phyloP scores from a whole-genome alignment of 495 filamentous ascomycete species.

The Penicillium daleae region DNA sequence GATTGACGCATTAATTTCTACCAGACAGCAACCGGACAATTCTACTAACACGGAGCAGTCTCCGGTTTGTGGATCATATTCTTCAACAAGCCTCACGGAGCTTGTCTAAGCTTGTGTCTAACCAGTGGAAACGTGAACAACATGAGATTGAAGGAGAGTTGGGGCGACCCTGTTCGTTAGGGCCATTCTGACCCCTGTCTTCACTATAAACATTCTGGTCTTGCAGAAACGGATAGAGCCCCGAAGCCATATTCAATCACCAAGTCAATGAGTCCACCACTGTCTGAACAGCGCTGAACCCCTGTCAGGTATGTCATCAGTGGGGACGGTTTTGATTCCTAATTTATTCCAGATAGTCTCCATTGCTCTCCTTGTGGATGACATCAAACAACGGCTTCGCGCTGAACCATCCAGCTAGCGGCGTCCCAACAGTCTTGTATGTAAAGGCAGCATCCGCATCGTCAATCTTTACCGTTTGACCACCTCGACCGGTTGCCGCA shows the following conservation, averaged over 20 bases:
- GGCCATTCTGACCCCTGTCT: neutral
- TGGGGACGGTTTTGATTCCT: neutral
- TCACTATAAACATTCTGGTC: neutral
- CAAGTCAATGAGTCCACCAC: neutral
- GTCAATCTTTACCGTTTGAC: constrained; percentile 65
- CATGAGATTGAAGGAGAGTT: neutral
- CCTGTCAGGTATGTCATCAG: neutral
- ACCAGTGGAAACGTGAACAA: neutral
- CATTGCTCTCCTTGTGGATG: constrained; percentile 65
- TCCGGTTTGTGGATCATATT: neutral
- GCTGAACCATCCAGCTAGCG: constrained; percentile 68
- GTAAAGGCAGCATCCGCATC: constrained; percentile 71
- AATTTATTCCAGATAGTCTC: constrained; percentile 56
- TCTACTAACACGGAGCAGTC: neutral
- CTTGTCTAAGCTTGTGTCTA: neutral
- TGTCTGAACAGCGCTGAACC: neutral
- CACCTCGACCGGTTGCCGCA: constrained; percentile 66
- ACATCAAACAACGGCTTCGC: constrained; percentile 76
- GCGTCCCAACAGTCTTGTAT: constrained; percentile 66
- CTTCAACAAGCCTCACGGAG: neutral
- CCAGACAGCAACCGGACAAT: neutral
- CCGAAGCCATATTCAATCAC: neutral
- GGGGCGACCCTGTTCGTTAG: neutral
- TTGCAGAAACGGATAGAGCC: neutral
- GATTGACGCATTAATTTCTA: constrained; percentile 21